Evolutionary conservation across 1,139 yeast species (phyloP), one percentile per base, ranked within the genome.

Genomic region (Zygoascus hellenicus): DNA sequence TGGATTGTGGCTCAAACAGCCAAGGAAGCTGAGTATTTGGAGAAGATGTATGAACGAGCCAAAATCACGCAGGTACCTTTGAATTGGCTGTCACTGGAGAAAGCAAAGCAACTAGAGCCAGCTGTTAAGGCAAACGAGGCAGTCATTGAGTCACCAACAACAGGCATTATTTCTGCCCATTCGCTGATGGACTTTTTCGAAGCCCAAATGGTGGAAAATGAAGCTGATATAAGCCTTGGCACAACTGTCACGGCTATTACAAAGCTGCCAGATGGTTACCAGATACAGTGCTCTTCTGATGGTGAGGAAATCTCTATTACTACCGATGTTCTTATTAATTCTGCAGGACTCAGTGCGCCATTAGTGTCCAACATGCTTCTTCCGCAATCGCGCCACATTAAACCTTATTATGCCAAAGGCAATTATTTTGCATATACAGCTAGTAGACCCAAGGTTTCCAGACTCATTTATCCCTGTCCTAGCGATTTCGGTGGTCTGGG

Each of bases 1-100:
- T 84, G 95, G 89, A 68, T 89, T 5, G 89, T 89, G 11, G 96
- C 96, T 0, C 96, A 88, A 62, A 71, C 73, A 47, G 87, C 80
- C 13, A 56, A 54, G 1, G 90, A 89, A 57, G 74, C 70, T 38
- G 80, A 78, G 38, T 80, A 78, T 55, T 68, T 88, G 38, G 74
- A 77, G 37, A 62, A 67, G 22, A 58, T 89, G 52, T 74, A 76
- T 53, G 61, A 63, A n/a, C 74, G 75, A 46, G 77, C 83, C 2
- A 60, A 65, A 39, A 52, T 60, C 3, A 68, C 74, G 0, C 56
- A 59, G 7, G 79, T 89, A 0, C 83, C 86, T 0, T 77, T 84
- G 0, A 74, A 76, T 26, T 75, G 83, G 61, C 62, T 86, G 0
- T 60, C 81, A 0, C 55, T 73, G 1, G 53, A 58, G 2, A 59